Evolutionary conservation across 306 rosid genomes (phyloP).

Genomic region (Acacia confusa): DNA sequence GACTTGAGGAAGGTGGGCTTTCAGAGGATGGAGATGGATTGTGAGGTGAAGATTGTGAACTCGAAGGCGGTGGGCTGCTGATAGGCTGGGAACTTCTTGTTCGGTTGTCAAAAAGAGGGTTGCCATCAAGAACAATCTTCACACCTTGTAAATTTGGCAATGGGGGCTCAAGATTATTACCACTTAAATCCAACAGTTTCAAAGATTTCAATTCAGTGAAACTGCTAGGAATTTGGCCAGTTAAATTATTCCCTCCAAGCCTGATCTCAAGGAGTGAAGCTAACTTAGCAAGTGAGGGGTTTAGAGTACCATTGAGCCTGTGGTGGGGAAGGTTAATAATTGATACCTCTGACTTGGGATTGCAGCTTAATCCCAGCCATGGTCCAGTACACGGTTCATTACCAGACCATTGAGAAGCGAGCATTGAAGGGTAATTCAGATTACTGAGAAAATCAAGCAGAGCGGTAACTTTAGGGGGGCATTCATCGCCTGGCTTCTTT

Average conservation of each 20-base stretch:
- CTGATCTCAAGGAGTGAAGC: constrained; percentile 52
- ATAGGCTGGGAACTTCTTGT: constrained; percentile 39
- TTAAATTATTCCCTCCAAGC: constrained; percentile 53
- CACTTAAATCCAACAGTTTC: constrained; percentile 60
- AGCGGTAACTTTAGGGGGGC: constrained; percentile 58
- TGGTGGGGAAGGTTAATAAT: constrained; percentile 56
- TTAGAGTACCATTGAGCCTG: constrained; percentile 59
- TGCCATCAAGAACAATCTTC: constrained; percentile 48
- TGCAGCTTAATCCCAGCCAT: constrained; percentile 74
- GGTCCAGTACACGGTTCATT: constrained; percentile 63
- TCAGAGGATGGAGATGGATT: constrained; percentile 15
- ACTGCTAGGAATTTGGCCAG: constrained; percentile 51
- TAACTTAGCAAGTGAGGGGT: constrained; percentile 63
- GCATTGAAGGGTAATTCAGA: constrained; percentile 57
- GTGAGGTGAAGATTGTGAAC: constrained; percentile 35
- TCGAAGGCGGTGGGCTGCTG: constrained; percentile 37
- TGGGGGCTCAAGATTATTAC: constrained; percentile 70
- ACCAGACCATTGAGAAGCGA: constrained; percentile 66
- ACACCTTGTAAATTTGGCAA: constrained; percentile 59
- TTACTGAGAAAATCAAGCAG: constrained; percentile 58
- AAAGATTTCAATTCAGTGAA: constrained; percentile 51
- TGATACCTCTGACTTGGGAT: constrained; percentile 44
- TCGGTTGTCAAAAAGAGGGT: constrained; percentile 52
- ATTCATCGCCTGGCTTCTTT: constrained; percentile 52
- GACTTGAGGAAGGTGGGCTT: constrained; percentile 27